These are phyloP conservation scores for Pichia sp. DNA, from an alignment of 1,139 yeast genomes.

Conservation along the genomic window DNA sequence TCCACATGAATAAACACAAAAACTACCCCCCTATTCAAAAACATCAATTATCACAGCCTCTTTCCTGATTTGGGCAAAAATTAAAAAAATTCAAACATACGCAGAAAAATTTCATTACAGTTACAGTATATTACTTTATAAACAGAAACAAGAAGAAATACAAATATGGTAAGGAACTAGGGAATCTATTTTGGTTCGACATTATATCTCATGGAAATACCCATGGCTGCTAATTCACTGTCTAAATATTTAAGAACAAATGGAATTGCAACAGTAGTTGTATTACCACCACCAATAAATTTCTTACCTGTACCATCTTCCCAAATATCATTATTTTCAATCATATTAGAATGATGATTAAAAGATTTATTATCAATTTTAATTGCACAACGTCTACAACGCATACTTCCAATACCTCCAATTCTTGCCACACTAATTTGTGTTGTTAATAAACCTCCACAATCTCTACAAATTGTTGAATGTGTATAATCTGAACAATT, in stretches of 20 bases:
- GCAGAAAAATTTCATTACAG: no score
- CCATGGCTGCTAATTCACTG: constrained; percentile 97
- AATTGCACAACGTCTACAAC: constrained; percentile 89
- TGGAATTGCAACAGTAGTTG: constrained; percentile 94
- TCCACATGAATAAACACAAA: no score
- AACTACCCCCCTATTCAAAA: no score
- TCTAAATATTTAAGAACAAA: constrained; percentile 92
- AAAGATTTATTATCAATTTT: constrained; percentile 46
- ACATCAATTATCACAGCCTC: not conserved
- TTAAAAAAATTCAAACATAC: no score
- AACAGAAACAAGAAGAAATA: not conserved
- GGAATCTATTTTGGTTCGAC: constrained; percentile 52
- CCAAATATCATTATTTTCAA: constrained; percentile 82
- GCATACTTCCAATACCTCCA: constrained; percentile 68
- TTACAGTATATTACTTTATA: no score
- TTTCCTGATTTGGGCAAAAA: not conserved
- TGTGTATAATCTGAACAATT: constrained; percentile 96
- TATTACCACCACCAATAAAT: constrained; percentile 86
- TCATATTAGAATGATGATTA: constrained; percentile 21
- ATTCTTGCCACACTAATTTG: constrained; percentile 88
- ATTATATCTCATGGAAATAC: constrained; percentile 84
- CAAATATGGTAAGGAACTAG: no score
- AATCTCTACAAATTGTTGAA: constrained; percentile 79
- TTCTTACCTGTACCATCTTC: constrained; percentile 94
- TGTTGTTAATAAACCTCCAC: constrained; percentile 88